These are phyloP conservation scores for Zymoseptoria passerinii DNA, from an alignment of 2,329 filamentous ascomycete genomes.

Conservation along the genomic window DNA sequence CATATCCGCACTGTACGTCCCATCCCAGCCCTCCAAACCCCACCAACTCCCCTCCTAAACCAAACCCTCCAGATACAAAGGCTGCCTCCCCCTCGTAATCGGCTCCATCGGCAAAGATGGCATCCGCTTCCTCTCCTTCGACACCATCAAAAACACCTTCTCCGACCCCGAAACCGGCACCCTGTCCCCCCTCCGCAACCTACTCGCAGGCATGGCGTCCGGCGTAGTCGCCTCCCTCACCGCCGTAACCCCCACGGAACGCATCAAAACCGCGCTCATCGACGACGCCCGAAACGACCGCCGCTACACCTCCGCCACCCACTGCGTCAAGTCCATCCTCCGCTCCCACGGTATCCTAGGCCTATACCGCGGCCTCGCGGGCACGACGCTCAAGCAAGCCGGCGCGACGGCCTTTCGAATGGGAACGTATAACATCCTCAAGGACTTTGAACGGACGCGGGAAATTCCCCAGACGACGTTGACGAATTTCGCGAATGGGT, in stretches of 20 bases:
- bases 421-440: slow-evolving; percentile 55
- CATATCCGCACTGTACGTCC: slow-evolving; percentile 39
- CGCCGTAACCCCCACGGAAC: slow-evolving; percentile 61
- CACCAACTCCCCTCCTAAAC: too few species aligned
- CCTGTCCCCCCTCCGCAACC: slow-evolving; percentile 47
- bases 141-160: slow-evolving; percentile 53
- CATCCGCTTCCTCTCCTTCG: slow-evolving; percentile 58
- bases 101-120: slow-evolving; percentile 58
- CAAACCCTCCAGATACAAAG: slow-evolving; percentile 45
- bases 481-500: slow-evolving; percentile 55
- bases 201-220: slow-evolving; percentile 57
- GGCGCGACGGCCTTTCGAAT: slow-evolving; percentile 54
- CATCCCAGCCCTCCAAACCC: too few species aligned
- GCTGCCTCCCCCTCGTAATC: slow-evolving; percentile 52
- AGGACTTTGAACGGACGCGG: slow-evolving; percentile 46
- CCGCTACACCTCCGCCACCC: slow-evolving; percentile 43
- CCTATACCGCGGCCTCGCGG: slow-evolving; percentile 51
- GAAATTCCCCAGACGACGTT: slow-evolving; percentile 43
- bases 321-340: slow-evolving; percentile 45
- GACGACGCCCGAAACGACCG: slow-evolving; percentile 48
- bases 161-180: slow-evolving; percentile 49
- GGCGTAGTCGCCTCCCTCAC: slow-evolving; percentile 54
- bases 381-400: slow-evolving; percentile 56
- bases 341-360: slow-evolving; percentile 46
- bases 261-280: slow-evolving; percentile 60